Evolutionary conservation across 371 early-diverging fungal species (phyloP).

Genomic region (Homolaphlyctis polyrhiza): DNA sequence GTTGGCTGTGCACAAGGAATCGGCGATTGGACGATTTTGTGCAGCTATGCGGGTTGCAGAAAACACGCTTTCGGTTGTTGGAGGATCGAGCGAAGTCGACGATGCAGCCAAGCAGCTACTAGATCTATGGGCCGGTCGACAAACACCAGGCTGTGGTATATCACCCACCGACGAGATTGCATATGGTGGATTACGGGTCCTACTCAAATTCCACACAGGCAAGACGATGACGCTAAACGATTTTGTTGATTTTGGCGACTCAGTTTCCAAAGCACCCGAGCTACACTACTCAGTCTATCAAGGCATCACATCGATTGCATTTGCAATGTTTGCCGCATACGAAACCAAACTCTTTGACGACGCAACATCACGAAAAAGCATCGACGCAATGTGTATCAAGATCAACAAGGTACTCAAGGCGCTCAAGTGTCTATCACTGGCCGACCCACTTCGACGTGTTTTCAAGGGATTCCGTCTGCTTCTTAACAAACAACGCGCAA

Average conservation of each 20-base stretch:
- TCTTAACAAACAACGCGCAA: conserved; percentile 7
- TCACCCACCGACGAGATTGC: conserved; percentile 2
- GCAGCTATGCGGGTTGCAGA: conserved; percentile 20
- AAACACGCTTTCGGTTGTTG: conserved; percentile 14
- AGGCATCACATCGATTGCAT: conserved; percentile 5
- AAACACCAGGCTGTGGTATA: too few species aligned
- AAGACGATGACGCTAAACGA: background rate
- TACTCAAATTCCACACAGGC: background rate
- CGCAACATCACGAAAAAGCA: background rate
- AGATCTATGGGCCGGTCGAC: conserved; percentile 10
- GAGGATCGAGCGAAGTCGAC: conserved; percentile 11
- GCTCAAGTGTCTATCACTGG: conserved; percentile 13
- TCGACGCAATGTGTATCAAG: conserved; percentile 9
- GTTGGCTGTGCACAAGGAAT: conserved; percentile 21
- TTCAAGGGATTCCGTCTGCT: conserved; percentile 17
- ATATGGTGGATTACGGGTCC: conserved; percentile 1
- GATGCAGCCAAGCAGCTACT: conserved; percentile 10
- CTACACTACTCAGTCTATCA: conserved; percentile 7
- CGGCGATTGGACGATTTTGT: conserved; percentile 21
- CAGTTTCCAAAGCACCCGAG: background rate
- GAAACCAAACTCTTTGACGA: background rate
- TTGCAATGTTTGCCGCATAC: conserved; percentile 4
- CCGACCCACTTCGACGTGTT: conserved; percentile 15
- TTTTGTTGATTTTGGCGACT: conserved; percentile 2
- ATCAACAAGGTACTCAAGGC: conserved; percentile 7